Percentiles rank a stretch among this genome's conserved stretches.
Evolutionary conservation across 225 moss, liverwort and hornwort species (phyloP).

Genomic region (Straminergon stramineum): DNA sequence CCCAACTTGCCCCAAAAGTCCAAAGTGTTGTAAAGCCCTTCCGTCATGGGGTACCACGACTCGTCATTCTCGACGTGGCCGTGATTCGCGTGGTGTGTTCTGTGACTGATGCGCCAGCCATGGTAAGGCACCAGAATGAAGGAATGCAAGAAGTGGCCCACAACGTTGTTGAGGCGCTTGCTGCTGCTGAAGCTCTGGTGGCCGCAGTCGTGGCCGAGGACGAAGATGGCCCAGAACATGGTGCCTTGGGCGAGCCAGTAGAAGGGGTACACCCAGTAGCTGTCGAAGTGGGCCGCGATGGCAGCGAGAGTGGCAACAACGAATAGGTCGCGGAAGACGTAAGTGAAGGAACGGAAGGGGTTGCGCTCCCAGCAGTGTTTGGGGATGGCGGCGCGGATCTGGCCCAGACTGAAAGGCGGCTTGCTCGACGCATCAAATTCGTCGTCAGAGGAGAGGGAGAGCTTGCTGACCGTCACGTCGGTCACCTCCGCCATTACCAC

Average conservation of each 20-base stretch:
- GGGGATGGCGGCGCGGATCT: slow-evolving; percentile 68
- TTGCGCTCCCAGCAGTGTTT: slow-evolving; percentile 64
- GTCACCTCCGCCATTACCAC: not conserved
- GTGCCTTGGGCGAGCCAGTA: slow-evolving; percentile 69
- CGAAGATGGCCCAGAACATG: slow-evolving; percentile 78
- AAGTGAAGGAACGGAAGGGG: slow-evolving; percentile 28
- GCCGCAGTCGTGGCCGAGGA: slow-evolving; percentile 69
- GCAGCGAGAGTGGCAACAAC: slow-evolving; percentile 12
- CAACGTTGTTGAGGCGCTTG: slow-evolving; percentile 26
- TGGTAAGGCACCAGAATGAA: slow-evolving; percentile 66
- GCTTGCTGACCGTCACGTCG: not conserved
- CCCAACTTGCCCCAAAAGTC: slow-evolving; percentile 7
- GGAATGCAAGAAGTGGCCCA: slow-evolving; percentile 48
- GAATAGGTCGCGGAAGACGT: slow-evolving; percentile 36
- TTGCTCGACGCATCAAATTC: slow-evolving; percentile 38
- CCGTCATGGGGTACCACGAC: slow-evolving; percentile 64
- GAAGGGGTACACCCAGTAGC: slow-evolving; percentile 40
- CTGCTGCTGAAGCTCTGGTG: slow-evolving; percentile 60
- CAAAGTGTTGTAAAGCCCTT: slow-evolving; percentile 25
- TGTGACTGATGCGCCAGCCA: slow-evolving; percentile 74
- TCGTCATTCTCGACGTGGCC: slow-evolving; percentile 80
- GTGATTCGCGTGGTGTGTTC: slow-evolving; percentile 73
- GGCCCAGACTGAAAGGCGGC: slow-evolving; percentile 60
- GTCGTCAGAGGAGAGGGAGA: not conserved
- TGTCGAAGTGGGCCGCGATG: slow-evolving; percentile 6